Conservation (phyloP, 345 rosid genomes). For the Cochlearia excelsa region DNA sequence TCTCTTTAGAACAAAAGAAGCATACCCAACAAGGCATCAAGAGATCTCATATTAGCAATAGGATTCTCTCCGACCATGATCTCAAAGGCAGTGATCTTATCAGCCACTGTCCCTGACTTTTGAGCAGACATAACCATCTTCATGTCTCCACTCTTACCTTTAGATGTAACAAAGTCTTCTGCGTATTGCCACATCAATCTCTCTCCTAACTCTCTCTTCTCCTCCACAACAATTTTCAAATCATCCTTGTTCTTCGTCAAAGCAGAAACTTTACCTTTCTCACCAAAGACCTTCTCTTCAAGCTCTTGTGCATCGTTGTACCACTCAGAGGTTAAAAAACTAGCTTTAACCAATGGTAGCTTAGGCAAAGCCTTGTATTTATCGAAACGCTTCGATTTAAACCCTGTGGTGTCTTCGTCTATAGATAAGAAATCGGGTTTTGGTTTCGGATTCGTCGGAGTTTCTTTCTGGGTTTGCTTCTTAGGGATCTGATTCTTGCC, state of each 20-base stretch:
- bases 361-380: conserved; percentile 61
- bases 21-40: conserved; percentile 86
- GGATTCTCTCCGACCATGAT: conserved; percentile 88
- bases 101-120: conserved; percentile 90
- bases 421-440: conserved; percentile 60
- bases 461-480: conserved; percentile 11
- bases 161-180: conserved; percentile 55
- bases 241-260: conserved; percentile 44
- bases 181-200: conserved; percentile 75
- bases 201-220: conserved; percentile 77
- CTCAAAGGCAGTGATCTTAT: conserved; percentile 87
- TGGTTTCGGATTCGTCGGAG: conserved; percentile 37
- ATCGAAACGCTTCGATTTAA: conserved; percentile 34
- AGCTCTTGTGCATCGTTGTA: conserved; percentile 65
- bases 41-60: conserved; percentile 81
- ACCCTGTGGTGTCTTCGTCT: conserved; percentile 34
- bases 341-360: conserved; percentile 72
- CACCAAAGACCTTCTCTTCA: conserved; percentile 69
- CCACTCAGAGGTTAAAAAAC: conserved; percentile 62
- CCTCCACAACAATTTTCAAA: conserved; percentile 52
- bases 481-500: conserved; percentile 8
- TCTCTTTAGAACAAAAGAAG: not conserved
- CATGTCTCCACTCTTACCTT: conserved; percentile 77
- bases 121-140: conserved; percentile 84
- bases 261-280: conserved; percentile 31